Evolutionary conservation across 306 rosid species (phyloP), one percentile per base, ranked within the genome.

Genomic region (Corylus avellana): DNA sequence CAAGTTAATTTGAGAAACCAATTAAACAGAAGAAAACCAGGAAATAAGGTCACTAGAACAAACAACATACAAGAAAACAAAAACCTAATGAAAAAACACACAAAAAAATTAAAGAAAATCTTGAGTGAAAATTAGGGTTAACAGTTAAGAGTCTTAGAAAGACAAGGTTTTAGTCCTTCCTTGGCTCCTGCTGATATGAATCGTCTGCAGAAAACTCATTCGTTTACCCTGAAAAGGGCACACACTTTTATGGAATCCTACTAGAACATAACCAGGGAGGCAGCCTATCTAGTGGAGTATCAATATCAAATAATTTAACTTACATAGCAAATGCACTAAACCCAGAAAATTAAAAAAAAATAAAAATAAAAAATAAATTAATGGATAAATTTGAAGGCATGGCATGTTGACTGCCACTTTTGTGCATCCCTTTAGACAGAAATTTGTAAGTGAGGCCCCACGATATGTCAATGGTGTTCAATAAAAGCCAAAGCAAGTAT

Each of bases 351-450:
- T 59, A 11, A 53, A 44, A 46, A 46, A 4, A 6, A 44, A 0
- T 37, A 29, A 22, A 22, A 22, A 22, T 22, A 22, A 22, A 22
- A 22, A 48, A 29, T 32, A 44, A 74, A 47, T 9, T 48, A 20
- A 44, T 16, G 39, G 46, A 62, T 49, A 61, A 47, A 51, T 22
- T 44, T 46, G 54, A 29, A 55, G 68, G 49, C 48, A 57, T 74
- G 59, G 69, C 73, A 42, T 46, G 44, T 22, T 74, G 80, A 78
- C 73, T 63, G 64, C 74, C 49, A 13, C 46, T 61, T 42, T 62
- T 72, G 74, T 64, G 27, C 56, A 35, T 67, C 58, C 56, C 8
- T 8, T 50, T 20, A 67, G 70, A 62, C 67, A 76, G 27, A 58
- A 4, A 67, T 56, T 57, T 82, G 27, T 74, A 20, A 74, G 44